phyloP scores from a whole-genome alignment of 1,139 yeast species.

The Zygosaccharomyces pseudobailii region DNA sequence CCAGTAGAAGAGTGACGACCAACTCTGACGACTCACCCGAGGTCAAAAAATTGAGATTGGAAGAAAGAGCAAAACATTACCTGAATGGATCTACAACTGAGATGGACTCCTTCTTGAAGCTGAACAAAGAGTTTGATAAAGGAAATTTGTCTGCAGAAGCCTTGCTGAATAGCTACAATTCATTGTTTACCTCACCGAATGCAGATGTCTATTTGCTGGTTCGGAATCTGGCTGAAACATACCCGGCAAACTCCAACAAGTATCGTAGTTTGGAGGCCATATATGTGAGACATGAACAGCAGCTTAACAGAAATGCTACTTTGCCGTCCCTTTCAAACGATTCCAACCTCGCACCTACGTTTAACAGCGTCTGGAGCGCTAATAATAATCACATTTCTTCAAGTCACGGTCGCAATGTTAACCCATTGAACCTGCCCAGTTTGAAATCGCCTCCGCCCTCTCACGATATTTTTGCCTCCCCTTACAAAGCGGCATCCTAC shows the following conservation, averaged over 20 bases:
- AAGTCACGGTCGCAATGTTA: constrained; percentile 16
- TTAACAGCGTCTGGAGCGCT: constrained; percentile 31
- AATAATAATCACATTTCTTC: constrained; percentile 12
- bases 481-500: constrained; percentile 11
- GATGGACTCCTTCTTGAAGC: constrained; percentile 45
- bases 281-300: constrained; percentile 30
- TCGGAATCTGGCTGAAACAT: constrained; percentile 54
- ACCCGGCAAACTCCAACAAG: constrained; percentile 39
- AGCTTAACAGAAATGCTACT: constrained; percentile 28
- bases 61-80: constrained; percentile 81
- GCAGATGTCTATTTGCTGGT: constrained; percentile 52
- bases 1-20: constrained; percentile 9
- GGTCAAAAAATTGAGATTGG: constrained; percentile 59
- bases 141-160: constrained; percentile 47
- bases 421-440: constrained; percentile 27
- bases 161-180: constrained; percentile 46
- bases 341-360: constrained; percentile 20
- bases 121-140: constrained; percentile 48
- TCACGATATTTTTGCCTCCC: constrained; percentile 21
- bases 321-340: constrained; percentile 54
- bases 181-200: constrained; percentile 43
- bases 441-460: constrained; percentile 20
- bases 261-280: constrained; percentile 34
- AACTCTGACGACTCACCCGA: constrained; percentile 35
- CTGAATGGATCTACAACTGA: constrained; percentile 49